Evolutionary conservation across 139 green algal species (phyloP), one percentile per base, ranked within the genome.

Genomic region (Chlorella ohadii): DNA sequence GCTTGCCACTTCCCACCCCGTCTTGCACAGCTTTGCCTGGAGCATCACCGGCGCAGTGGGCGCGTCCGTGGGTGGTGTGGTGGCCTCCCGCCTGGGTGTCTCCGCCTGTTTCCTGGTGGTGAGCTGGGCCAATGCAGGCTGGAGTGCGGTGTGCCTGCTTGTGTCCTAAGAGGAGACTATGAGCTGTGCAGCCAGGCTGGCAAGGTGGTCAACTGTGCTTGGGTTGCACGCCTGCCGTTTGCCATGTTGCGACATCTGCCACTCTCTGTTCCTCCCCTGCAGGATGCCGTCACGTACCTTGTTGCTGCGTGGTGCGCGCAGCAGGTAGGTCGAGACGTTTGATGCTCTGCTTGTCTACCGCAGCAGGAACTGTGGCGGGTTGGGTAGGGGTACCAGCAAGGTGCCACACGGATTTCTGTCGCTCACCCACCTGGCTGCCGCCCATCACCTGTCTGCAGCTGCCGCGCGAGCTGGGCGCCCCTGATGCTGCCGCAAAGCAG

Each of bases 21-120:
- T n/a, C n/a, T n/a, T 22, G 51, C 51, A 59, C 87, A 88, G 44
- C 51, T 59, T 59, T 59, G 78, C 77, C 38, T 93, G 90, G 90
- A 85, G 64, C 38, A 51, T 93, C 41, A 91, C 82, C 3, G 80
- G 70, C 3, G 90, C 90, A 4, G 68, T 93, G 47, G 90, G 88
- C 12, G 84, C 90, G 39, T 83, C 72, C 3, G 22, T 86, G 27
- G 90, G 90, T 11, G 90, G 90, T 4, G 23, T 87, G 34, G 67
- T 82, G 47, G 81, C 83, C 25, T 90, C 84, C 47, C 59, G 71
- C 27, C 56, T 92, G 20, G 90, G 90, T 36, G 72, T 78, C 4
- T 51, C 61, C 0, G 55, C 82, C 31, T 91, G 86, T 78, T 93
- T 92, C 68, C 27, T 89, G 44, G 23, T 93, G 59, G 81, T 85